phyloP scores from a whole-genome alignment of 202 grass and related monocot species.

The Zizania palustris region DNA sequence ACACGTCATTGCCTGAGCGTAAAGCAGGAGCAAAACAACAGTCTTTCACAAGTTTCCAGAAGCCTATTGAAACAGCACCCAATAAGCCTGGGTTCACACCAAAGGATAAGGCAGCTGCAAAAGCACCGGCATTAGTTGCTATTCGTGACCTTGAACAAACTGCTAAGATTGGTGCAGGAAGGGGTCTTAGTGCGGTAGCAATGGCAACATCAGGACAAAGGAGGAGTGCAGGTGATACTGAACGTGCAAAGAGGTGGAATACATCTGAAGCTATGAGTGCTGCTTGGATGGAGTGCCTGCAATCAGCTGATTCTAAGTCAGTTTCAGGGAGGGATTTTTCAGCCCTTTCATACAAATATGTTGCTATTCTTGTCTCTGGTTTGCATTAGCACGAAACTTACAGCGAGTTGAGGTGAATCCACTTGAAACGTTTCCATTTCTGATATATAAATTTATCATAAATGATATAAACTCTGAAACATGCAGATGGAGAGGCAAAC shows the following conservation, averaged over 20 bases:
- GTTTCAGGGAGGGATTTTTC: slow-evolving; percentile 89
- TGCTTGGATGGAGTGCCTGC: slow-evolving; percentile 93
- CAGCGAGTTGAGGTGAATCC: slow-evolving; percentile 81
- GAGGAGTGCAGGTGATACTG: slow-evolving; percentile 79
- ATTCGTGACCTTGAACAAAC: slow-evolving; percentile 85
- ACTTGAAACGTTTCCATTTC: slow-evolving; percentile 33
- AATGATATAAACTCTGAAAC: slow-evolving; percentile 39
- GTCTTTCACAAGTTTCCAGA: slow-evolving; percentile 86
- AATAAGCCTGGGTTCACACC: slow-evolving; percentile 62
- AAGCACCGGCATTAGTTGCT: slow-evolving; percentile 86
- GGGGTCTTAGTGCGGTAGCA: slow-evolving; percentile 96
- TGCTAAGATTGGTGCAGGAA: slow-evolving; percentile 94
- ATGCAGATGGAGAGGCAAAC: slow-evolving; percentile 94
- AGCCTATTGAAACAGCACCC: slow-evolving; percentile 59
- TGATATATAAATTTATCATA: slow-evolving; percentile 23
- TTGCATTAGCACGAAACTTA: slow-evolving; percentile 87
- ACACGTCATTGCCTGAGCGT: slow-evolving; percentile 70
- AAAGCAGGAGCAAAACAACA: slow-evolving; percentile 70
- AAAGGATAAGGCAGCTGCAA: slow-evolving; percentile 91
- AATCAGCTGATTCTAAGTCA: slow-evolving; percentile 75
- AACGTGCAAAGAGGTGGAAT: slow-evolving; percentile 98
- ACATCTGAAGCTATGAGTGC: slow-evolving; percentile 93
- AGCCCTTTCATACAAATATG: slow-evolving; percentile 96
- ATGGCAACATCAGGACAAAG: slow-evolving; percentile 99
- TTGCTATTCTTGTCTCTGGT: slow-evolving; percentile 91